Evolutionary conservation across 2,329 filamentous ascomycete species (phyloP).

Genomic region (Alternaria gansuensis): DNA sequence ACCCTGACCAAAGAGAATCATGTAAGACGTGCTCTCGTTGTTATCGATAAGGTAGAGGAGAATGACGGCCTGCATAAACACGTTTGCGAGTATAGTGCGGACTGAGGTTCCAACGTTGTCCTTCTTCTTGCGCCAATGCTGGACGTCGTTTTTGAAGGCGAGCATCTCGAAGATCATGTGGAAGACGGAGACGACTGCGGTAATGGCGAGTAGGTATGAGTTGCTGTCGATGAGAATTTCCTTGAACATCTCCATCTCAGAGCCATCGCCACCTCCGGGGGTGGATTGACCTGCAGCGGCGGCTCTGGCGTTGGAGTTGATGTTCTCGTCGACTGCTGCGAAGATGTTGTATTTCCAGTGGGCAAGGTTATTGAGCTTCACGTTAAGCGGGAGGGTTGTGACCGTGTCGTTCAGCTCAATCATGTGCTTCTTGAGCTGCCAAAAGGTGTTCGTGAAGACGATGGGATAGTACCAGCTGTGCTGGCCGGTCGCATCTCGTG

Average conservation of each 20-base stretch:
- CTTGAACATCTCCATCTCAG: slow-evolving; percentile 97
- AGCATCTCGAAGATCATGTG: slow-evolving; percentile 96
- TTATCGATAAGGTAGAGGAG: slow-evolving; percentile 98
- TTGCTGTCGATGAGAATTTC: slow-evolving; percentile 94
- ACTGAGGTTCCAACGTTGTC: slow-evolving; percentile 97
- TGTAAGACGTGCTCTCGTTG: slow-evolving; percentile 97
- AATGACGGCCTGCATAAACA: slow-evolving; percentile 96
- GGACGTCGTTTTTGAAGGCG: slow-evolving; percentile 96
- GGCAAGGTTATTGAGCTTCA: slow-evolving; percentile 81
- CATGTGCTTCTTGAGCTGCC: slow-evolving; percentile 94
- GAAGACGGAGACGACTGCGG: slow-evolving; percentile 81
- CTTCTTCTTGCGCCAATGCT: slow-evolving; percentile 99
- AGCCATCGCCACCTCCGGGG: slow-evolving; percentile 84
- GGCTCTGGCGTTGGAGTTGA: slow-evolving; percentile 82
- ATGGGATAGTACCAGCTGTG: slow-evolving; percentile 95
- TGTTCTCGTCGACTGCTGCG: slow-evolving; percentile 83
- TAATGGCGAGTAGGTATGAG: slow-evolving; percentile 85
- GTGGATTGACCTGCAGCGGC: slow-evolving; percentile 75
- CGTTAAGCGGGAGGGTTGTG: slow-evolving; percentile 79
- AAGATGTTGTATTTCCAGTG: slow-evolving; percentile 91
- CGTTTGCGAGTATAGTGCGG: slow-evolving; percentile 93
- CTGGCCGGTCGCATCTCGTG: slow-evolving; percentile 82
- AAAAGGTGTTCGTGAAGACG: slow-evolving; percentile 94
- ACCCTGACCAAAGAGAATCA: slow-evolving; percentile 94
- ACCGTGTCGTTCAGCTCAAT: slow-evolving; percentile 89